phyloP scores from a whole-genome alignment of 1,284 basidiomycete species.

The Irpex lacteus region DNA sequence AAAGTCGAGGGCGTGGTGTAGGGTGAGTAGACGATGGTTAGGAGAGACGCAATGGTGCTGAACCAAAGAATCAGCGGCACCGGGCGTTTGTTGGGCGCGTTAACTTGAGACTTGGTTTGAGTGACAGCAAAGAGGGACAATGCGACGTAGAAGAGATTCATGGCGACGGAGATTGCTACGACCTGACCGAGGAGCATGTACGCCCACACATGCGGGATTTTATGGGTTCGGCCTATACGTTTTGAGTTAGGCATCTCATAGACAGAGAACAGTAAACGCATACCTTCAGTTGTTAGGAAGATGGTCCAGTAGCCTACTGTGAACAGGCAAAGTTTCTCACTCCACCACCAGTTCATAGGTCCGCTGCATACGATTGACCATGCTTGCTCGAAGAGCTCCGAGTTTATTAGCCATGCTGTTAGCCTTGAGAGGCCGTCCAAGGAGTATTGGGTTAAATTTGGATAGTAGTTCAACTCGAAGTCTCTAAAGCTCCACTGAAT shows the following conservation, averaged over 20 bases:
- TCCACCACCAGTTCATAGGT: constrained; percentile 70
- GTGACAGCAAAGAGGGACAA: constrained; percentile 37
- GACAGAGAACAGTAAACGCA: constrained; percentile 15
- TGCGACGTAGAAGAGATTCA: constrained; percentile 65
- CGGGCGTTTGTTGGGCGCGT: constrained; percentile 11
- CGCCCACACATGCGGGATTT: constrained; percentile 58
- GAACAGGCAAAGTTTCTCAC: constrained; percentile 67
- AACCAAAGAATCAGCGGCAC: constrained; percentile 34
- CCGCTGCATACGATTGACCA: constrained; percentile 49
- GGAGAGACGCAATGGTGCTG: constrained; percentile 46
- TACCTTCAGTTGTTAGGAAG: constrained; percentile 57
- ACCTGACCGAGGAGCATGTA: constrained; percentile 78
- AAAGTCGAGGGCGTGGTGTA: constrained; percentile 48
- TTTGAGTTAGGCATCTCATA: background rate
- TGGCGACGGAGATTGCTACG: constrained; percentile 71
- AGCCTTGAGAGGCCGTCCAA: constrained; percentile 31
- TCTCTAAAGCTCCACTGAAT: constrained; percentile 53
- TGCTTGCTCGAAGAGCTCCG: constrained; percentile 65
- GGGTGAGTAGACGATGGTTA: constrained; percentile 49
- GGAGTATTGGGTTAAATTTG: background rate
- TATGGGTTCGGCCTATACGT: constrained; percentile 39
- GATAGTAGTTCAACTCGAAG: constrained; percentile 31
- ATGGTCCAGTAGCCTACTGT: constrained; percentile 65
- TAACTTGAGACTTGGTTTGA: constrained; percentile 12
- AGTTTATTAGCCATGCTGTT: constrained; percentile 58